phyloP scores from a whole-genome alignment of 768 basidiomycete genomes.

The Peribolospora kevripleyi region DNA sequence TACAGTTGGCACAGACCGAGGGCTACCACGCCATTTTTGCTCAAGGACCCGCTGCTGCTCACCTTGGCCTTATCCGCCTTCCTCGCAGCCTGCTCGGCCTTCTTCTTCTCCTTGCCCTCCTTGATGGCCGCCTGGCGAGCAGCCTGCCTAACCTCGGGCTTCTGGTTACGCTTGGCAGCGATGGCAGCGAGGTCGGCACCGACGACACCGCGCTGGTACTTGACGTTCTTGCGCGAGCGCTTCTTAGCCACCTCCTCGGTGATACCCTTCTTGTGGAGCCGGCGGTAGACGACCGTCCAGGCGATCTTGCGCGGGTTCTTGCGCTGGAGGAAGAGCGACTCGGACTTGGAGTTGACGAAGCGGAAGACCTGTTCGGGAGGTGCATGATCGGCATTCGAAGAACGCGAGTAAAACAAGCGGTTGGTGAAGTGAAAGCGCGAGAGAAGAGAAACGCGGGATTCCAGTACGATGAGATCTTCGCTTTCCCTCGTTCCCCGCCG shows the following conservation, averaged over 20 bases:
- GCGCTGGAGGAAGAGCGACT: conserved; percentile 93
- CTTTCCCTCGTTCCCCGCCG: neutral
- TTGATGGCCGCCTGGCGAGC: conserved; percentile 61
- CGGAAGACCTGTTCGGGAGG: conserved; percentile 52
- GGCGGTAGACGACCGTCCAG: conserved; percentile 76
- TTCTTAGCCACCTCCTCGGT: conserved; percentile 99
- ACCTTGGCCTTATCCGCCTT: conserved; percentile 1
- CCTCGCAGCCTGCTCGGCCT: conserved; percentile 84
- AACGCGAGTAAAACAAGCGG: neutral
- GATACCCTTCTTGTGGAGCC: conserved; percentile 99
- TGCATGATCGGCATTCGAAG: neutral
- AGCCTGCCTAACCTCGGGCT: conserved; percentile 47
- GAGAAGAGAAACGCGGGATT: neutral
- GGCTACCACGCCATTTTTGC: no score
- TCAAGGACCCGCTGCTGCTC: no score
- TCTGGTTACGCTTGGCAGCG: conserved; percentile 72
- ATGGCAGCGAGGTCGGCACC: conserved; percentile 85
- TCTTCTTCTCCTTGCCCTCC: conserved; percentile 91
- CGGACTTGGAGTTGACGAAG: conserved; percentile 73
- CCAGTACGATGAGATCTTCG: neutral
- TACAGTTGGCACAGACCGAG: no score
- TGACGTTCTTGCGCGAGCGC: conserved; percentile 84
- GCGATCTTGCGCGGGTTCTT: conserved; percentile 99
- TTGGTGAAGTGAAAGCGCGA: neutral
- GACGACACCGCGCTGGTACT: conserved; percentile 93